Evolutionary conservation across 441 rosid genomes (phyloP).

Genomic region (Eruca vesicaria): DNA sequence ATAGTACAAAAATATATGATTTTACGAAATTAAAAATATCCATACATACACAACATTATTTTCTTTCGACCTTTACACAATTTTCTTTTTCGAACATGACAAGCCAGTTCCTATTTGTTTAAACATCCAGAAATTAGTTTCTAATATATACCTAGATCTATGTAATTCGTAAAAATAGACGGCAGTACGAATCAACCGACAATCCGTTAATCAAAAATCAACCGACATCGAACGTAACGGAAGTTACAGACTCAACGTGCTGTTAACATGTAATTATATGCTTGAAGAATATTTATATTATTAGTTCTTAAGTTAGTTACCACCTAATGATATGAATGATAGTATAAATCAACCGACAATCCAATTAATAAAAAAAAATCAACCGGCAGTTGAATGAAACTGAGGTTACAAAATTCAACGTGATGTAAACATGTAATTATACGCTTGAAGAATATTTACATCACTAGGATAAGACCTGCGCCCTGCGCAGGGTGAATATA

Average conservation of each 20-base stretch:
- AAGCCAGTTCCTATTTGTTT: not conserved
- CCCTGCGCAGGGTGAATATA: no score
- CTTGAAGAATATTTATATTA: not conserved
- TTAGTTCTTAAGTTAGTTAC: not conserved
- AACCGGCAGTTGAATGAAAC: slow-evolving; percentile 2
- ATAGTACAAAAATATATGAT: not conserved
- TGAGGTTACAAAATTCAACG: not conserved
- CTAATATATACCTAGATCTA: not conserved
- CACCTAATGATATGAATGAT: not conserved
- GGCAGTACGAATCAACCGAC: not conserved
- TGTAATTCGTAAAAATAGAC: not conserved
- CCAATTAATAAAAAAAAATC: not conserved
- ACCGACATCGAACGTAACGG: not conserved
- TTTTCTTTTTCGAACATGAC: not conserved
- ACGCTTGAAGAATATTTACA: not conserved
- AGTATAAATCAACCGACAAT: slow-evolving; percentile 7
- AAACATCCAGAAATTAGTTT: not conserved
- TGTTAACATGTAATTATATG: not conserved
- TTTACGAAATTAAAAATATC: not conserved
- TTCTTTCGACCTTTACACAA: not conserved
- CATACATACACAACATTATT: not conserved
- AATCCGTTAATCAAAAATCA: not conserved
- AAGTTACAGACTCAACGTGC: not conserved
- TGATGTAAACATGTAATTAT: not conserved
- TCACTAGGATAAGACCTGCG: no score